Evolutionary conservation across 2,329 filamentous ascomycete genomes (phyloP), one percentile per base, ranked within the genome.

Genomic region (Colletotrichum musicola): DNA sequence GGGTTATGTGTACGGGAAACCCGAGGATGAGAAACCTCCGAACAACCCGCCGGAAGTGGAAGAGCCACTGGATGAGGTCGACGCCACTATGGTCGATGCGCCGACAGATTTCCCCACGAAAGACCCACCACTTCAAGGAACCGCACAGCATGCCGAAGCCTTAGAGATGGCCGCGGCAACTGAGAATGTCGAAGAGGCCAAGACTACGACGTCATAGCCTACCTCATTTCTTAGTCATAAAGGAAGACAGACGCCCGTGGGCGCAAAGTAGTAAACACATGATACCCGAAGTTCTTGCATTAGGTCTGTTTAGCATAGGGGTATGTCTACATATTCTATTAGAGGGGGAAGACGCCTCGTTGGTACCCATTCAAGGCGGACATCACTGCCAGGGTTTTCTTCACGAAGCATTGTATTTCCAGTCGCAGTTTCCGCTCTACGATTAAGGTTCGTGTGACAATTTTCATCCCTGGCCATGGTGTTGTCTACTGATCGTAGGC

Each of bases 31-130:
- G 20, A 51, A 22, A 44, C 44, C 58, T 18, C 22, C 18, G 10
- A 58, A 68, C 27, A 63, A 56, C 30, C 35, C 56, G 25, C n/a
- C 35, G 13, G 56, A 60, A n/a, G 51, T 14, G 14, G 49, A 14
- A 55, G 55, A 59, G 5, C 25, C 49, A 4, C 22, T 9, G 7
- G 49, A 62, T 16, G 55, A 42, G 18, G 46, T 35, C 9, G 68
- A 70, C 44, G 50, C 46, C 14, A 14, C 27, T 25, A 71, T 71
- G 66, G 40, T 20, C n/a, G 66, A 71, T 50, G 69, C 40, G 13
- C 40, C 64, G 12, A 27, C 57, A 46, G 50, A 57, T 35, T 38
- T 18, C n/a, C 38, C 30, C 22, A 30, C 14, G 18, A 40, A 42
- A 42, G 16, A 14, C 7, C 13, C 38, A 20, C 18, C 59, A 53